Conservation (phyloP, 139 green algal species). For the Nannochloris sp. region DNA sequence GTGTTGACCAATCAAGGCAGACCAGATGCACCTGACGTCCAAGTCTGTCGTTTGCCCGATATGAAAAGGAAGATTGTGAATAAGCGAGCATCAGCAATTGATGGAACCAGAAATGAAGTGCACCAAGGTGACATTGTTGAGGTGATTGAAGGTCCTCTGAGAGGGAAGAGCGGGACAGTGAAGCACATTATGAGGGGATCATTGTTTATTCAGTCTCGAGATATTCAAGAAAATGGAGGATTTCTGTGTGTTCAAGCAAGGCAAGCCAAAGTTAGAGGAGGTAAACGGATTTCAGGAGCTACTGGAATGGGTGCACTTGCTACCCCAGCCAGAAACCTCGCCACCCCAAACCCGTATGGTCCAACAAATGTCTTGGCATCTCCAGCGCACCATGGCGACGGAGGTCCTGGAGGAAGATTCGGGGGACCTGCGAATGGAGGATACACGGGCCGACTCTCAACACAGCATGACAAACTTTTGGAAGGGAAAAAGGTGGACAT, state of each 20-base stretch:
- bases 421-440: slow-evolving; percentile 13
- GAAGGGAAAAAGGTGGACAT: slow-evolving; percentile 44
- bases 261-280: slow-evolving; percentile 27
- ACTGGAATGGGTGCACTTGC: background rate
- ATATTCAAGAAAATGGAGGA: slow-evolving; percentile 43
- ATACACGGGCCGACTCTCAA: slow-evolving; percentile 19
- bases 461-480: slow-evolving; percentile 34
- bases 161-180: slow-evolving; percentile 56
- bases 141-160: slow-evolving; percentile 45
- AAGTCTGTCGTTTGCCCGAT: slow-evolving; percentile 54
- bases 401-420: slow-evolving; percentile 1
- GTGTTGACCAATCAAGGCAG: slow-evolving; percentile 53
- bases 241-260: slow-evolving; percentile 49
- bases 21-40: slow-evolving; percentile 61
- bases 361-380: slow-evolving; percentile 3
- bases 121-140: slow-evolving; percentile 36
- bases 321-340: slow-evolving; percentile 1
- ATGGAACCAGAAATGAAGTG: slow-evolving; percentile 24
- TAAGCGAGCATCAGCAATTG: slow-evolving; percentile 36
- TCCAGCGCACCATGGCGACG: slow-evolving; percentile 4
- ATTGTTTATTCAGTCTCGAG: slow-evolving; percentile 64
- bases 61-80: slow-evolving; percentile 74
- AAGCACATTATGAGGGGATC: slow-evolving; percentile 56
- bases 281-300: background rate
- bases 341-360: background rate